phyloP scores from a whole-genome alignment of 2,329 filamentous ascomycete species.

The Alternaria brassicae region DNA sequence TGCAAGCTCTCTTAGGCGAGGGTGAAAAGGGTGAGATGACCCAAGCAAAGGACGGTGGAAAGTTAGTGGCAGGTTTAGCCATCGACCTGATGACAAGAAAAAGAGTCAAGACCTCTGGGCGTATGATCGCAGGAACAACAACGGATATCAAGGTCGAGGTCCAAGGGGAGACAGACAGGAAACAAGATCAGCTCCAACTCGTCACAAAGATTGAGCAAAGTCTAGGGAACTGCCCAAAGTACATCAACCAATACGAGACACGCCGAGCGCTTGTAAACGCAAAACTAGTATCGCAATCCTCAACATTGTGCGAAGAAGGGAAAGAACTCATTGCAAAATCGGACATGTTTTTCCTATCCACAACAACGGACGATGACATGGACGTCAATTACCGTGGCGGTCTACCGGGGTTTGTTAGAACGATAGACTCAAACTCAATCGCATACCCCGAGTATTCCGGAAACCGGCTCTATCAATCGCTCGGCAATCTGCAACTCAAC shows the following conservation, averaged over 20 bases:
- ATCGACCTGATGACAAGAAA: slow-evolving; percentile 72
- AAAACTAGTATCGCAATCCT: slow-evolving; percentile 56
- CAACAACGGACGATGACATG: slow-evolving; percentile 70
- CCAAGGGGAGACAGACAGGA: slow-evolving; percentile 23
- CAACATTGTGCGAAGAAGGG: slow-evolving; percentile 62
- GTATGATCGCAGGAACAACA: slow-evolving; percentile 70
- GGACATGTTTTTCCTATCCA: slow-evolving; percentile 82
- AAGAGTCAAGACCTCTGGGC: slow-evolving; percentile 76
- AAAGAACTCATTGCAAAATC: slow-evolving; percentile 66
- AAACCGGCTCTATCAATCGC: slow-evolving; percentile 81
- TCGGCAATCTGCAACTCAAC: slow-evolving; percentile 75
- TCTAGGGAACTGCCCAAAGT: slow-evolving; percentile 85
- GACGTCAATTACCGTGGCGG: slow-evolving; percentile 86
- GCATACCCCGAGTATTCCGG: slow-evolving; percentile 86
- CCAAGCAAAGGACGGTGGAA: slow-evolving; percentile 40
- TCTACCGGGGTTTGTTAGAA: slow-evolving; percentile 73
- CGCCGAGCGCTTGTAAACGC: slow-evolving; percentile 62
- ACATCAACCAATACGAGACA: slow-evolving; percentile 77
- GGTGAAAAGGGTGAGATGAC: slow-evolving; percentile 54
- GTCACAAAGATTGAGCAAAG: slow-evolving; percentile 74
- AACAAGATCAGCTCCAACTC: slow-evolving; percentile 60
- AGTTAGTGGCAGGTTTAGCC: slow-evolving; percentile 67
- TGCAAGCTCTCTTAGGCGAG: slow-evolving; percentile 65
- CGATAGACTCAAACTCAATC: slow-evolving; percentile 68
- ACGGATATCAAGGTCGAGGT: slow-evolving; percentile 42